These are phyloP conservation scores for Leptographium galeiforme DNA, from an alignment of 2,329 filamentous ascomycete species.

Conservation along the genomic window DNA sequence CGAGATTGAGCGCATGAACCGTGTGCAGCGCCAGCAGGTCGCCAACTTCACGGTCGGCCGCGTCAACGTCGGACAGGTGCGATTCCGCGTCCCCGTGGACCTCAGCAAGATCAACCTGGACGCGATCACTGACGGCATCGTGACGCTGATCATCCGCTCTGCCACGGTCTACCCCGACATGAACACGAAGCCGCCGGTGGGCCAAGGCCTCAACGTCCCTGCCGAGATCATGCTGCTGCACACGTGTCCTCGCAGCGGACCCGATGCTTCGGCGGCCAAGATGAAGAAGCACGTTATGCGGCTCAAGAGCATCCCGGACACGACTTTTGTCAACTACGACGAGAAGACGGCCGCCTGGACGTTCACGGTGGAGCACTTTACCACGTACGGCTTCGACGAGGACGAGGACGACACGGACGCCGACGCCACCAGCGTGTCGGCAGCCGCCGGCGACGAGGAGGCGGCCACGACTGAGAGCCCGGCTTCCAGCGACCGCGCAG, in stretches of 20 bases:
- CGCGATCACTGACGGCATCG: constrained; percentile 63
- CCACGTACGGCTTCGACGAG: constrained; percentile 80
- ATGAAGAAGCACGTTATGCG: constrained; percentile 62
- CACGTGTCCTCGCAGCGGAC: constrained; percentile 73
- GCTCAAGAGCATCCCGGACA: constrained; percentile 66
- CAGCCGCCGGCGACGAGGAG: constrained; percentile 16
- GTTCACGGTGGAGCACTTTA: constrained; percentile 93
- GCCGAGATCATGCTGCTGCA: constrained; percentile 80
- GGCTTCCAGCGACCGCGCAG: constrained; percentile 13
- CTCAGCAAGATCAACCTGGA: constrained; percentile 68
- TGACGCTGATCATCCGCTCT: constrained; percentile 61
- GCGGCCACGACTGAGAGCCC: constrained; percentile 13
- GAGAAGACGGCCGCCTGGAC: constrained; percentile 72
- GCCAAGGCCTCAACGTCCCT: constrained; percentile 84
- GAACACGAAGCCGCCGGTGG: constrained; percentile 66
- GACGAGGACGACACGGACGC: constrained; percentile 57
- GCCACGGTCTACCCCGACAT: constrained; percentile 77
- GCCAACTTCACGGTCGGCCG: constrained; percentile 70
- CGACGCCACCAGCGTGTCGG: constrained; percentile 27
- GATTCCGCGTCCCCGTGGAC: constrained; percentile 72
- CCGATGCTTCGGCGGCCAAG: constrained; percentile 38
- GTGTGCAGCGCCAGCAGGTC: constrained; percentile 63
- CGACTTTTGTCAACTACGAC: constrained; percentile 71
- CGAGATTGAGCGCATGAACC: constrained; percentile 67
- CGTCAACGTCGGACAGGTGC: constrained; percentile 64